Conservation (phyloP, 2,329 filamentous ascomycete genomes). For the Fragosphaeria purpurea region DNA sequence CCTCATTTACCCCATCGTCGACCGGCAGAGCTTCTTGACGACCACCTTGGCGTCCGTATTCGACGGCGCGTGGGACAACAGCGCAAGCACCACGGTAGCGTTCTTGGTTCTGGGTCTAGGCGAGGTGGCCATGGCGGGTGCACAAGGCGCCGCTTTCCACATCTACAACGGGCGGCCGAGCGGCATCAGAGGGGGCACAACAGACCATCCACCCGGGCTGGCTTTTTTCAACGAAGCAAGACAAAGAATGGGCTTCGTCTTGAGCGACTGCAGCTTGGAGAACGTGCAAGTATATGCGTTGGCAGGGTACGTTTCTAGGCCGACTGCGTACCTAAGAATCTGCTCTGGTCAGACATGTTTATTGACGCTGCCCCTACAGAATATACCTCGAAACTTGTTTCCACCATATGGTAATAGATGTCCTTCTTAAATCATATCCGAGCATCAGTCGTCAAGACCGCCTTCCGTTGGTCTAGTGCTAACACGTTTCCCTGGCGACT, state of each 20-base stretch:
- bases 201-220: slow-evolving; percentile 43
- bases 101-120: slow-evolving; percentile 50
- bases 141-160: slow-evolving; percentile 30
- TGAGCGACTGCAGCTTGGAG: slow-evolving; percentile 45
- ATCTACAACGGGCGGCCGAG: slow-evolving; percentile 33
- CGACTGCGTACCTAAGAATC: background rate
- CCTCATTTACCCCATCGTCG: slow-evolving; percentile 46
- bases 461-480: no score
- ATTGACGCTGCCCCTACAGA: slow-evolving; percentile 19
- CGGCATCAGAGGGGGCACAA: slow-evolving; percentile 41
- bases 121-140: slow-evolving; percentile 43
- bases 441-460: no score
- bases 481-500: no score
- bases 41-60: slow-evolving; percentile 35
- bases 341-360: background rate
- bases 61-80: slow-evolving; percentile 38
- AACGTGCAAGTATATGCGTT: slow-evolving; percentile 50
- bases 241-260: slow-evolving; percentile 46
- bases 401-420: slow-evolving; percentile 36
- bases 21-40: slow-evolving; percentile 43
- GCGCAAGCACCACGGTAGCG: slow-evolving; percentile 39
- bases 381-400: slow-evolving; percentile 45
- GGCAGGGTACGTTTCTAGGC: slow-evolving; percentile 33
- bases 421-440: slow-evolving; percentile 6
- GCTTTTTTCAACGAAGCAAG: slow-evolving; percentile 53